phyloP scores from a whole-genome alignment of 768 basidiomycete genomes.

The Russula lepida region DNA sequence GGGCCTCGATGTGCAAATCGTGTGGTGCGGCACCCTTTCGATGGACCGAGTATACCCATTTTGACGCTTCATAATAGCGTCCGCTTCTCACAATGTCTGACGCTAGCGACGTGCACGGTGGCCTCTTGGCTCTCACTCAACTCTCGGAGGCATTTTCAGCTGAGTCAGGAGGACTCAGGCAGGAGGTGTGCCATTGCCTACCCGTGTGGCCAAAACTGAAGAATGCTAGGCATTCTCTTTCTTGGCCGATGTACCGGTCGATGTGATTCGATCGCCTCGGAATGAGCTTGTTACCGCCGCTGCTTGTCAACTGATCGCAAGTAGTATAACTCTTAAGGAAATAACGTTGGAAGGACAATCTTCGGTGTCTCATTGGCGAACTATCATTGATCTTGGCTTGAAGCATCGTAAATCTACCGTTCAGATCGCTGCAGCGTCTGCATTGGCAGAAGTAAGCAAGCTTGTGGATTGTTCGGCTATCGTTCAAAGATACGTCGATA shows the following conservation, averaged over 20 bases:
- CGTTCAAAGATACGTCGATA: conserved; percentile 62
- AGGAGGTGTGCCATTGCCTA: conserved; percentile 35
- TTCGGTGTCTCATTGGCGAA: conserved; percentile 53
- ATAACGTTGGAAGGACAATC: conserved; percentile 35
- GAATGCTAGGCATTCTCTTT: conserved; percentile 53
- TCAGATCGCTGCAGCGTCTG: conserved; percentile 69
- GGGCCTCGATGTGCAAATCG: conserved; percentile 42
- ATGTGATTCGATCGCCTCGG: conserved; percentile 52
- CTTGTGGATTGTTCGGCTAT: conserved; percentile 55
- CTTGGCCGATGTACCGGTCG: conserved; percentile 47
- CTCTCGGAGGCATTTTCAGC: conserved; percentile 51
- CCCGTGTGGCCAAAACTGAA: background rate
- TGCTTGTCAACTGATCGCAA: conserved; percentile 62
- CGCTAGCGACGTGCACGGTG: conserved; percentile 69
- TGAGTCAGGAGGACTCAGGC: conserved; percentile 21
- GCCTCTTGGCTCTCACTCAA: conserved; percentile 63
- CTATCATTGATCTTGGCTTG: conserved; percentile 61
- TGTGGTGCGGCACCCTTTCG: conserved; percentile 38
- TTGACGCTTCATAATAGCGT: conserved; percentile 32
- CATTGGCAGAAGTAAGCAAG: conserved; percentile 61
- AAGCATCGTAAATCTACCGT: conserved; percentile 55
- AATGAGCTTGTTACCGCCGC: conserved; percentile 67
- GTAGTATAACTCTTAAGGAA: conserved; percentile 51
- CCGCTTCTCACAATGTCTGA: conserved; percentile 57
- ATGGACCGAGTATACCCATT: conserved; percentile 18